phyloP scores from a whole-genome alignment of 2,329 filamentous ascomycete species.

The Lojkania enalia region DNA sequence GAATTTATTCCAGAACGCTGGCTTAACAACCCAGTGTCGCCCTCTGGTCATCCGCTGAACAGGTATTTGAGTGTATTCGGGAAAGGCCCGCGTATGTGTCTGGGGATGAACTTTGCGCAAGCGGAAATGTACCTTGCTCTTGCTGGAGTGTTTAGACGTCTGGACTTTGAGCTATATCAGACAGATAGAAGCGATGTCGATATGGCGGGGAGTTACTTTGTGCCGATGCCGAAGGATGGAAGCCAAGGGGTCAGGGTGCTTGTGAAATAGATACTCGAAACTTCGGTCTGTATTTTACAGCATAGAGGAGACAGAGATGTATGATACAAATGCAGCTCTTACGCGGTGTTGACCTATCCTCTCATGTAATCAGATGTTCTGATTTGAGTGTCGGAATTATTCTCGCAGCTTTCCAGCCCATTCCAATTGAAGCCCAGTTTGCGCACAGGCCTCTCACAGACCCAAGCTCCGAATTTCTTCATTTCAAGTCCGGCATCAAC shows the following conservation, averaged over 20 bases:
- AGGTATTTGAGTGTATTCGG: conserved; percentile 19
- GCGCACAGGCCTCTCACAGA: no score
- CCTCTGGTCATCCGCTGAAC: conserved; percentile 9
- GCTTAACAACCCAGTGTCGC: conserved; percentile 7
- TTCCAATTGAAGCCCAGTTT: no score
- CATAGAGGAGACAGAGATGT: no score
- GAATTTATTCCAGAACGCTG: conserved; percentile 24
- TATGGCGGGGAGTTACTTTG: conserved; percentile 5
- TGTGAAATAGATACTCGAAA: conserved; percentile 3
- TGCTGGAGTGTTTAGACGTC: conserved; percentile 12
- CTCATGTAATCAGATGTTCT: no score
- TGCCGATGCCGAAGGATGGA: conserved; percentile 8
- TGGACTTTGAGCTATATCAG: conserved; percentile 17
- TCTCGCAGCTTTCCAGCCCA: no score
- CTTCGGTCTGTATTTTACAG: no score
- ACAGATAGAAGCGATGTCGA: conserved; percentile 15
- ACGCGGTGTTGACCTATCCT: no score
- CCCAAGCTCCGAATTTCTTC: no score
- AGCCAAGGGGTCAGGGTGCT: conserved; percentile 13
- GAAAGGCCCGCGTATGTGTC: conserved; percentile 14
- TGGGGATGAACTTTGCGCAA: conserved; percentile 15
- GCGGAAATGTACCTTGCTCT: conserved; percentile 17
- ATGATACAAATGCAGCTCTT: no score
- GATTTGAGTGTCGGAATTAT: no score
- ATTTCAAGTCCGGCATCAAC: no score